Evolutionary conservation across 2,329 filamentous ascomycete species (phyloP).

Genomic region (Penicillium sp.): DNA sequence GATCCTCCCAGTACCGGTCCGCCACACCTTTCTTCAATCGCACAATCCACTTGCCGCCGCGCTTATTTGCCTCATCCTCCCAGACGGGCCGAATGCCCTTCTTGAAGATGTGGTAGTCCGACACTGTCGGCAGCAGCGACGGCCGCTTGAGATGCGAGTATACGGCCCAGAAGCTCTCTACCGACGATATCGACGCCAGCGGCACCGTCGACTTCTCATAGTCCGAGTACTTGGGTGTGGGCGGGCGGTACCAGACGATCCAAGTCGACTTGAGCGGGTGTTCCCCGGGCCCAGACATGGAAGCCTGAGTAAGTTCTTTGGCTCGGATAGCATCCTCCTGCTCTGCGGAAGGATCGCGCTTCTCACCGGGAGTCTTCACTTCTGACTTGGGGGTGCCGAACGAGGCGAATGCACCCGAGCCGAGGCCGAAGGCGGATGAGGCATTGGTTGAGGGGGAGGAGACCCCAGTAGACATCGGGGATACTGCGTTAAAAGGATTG

Average conservation of each 20-base stretch:
- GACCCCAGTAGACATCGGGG: conserved; percentile 67
- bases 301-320: conserved; percentile 43
- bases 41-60: conserved; percentile 96
- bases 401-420: conserved; percentile 94
- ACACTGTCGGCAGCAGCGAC: conserved; percentile 83
- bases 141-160: conserved; percentile 89
- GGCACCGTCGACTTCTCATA: conserved; percentile 96
- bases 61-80: conserved; percentile 97
- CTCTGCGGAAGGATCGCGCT: conserved; percentile 57
- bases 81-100: conserved; percentile 95
- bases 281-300: conserved; percentile 34
- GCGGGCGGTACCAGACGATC: conserved; percentile 97
- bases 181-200: conserved; percentile 77
- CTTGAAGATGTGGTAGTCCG: conserved; percentile 97
- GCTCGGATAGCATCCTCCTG: conserved; percentile 35
- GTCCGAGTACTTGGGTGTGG: conserved; percentile 94
- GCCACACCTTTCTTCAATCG: conserved; percentile 95
- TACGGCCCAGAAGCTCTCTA: conserved; percentile 87
- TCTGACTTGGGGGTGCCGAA: conserved; percentile 95
- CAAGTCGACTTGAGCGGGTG: conserved; percentile 80
- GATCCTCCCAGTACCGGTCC: conserved; percentile 95
- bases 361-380: conserved; percentile 64
- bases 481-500: conserved; percentile 77
- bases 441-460: conserved; percentile 75
- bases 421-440: conserved; percentile 88